Evolutionary conservation across 2,329 filamentous ascomycete genomes (phyloP), one percentile per base, ranked within the genome.

Genomic region (Curvularia sp.): DNA sequence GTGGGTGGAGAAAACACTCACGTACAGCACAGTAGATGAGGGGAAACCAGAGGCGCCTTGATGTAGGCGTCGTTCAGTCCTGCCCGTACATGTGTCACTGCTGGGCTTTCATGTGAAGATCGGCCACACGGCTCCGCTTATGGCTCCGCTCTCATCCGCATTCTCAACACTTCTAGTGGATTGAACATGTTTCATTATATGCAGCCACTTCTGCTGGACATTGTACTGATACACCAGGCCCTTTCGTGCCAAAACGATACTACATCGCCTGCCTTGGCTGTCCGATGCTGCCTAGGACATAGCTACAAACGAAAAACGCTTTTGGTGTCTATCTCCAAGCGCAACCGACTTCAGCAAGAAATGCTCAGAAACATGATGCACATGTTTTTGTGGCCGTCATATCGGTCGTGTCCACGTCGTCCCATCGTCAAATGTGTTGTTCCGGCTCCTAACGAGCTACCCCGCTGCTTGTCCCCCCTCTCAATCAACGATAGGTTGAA

Each of bases 401-500:
- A 56, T 43, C 57, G 25, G 62, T 58, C 56, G 49, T 55, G 48
- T 57, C 58, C 28, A 53, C 27, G 49, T 62, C 60, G 55, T 67
- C 52, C 59, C 55, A 46, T 66, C 65, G 18, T 69, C 45, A 64
- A 54, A 51, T 53, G 53, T 53, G 46, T 53, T 54, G 53, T 55
- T 48, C 50, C 50, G 53, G 52, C 54, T 53, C 57, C 30, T 46
- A 46, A 47, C 28, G 38, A 53, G 57, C 51, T 48, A 43, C 36
- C 36, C 38, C 48, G 53, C 39, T 49, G 53, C 21, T 46, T 21
- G 27, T 19, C 30, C 23, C 55, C 43, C 25, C 58, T 39, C 46
- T 69, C 65, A 71, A 55, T 71, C 68, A 58, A 71, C 67, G 49
- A 71, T 69, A 25, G 77, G 77, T 59, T 76, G 65, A 27, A 79